Evolutionary conservation across 192 early-diverging fungal species (phyloP).

Genomic region (Coemansia biformis): DNA sequence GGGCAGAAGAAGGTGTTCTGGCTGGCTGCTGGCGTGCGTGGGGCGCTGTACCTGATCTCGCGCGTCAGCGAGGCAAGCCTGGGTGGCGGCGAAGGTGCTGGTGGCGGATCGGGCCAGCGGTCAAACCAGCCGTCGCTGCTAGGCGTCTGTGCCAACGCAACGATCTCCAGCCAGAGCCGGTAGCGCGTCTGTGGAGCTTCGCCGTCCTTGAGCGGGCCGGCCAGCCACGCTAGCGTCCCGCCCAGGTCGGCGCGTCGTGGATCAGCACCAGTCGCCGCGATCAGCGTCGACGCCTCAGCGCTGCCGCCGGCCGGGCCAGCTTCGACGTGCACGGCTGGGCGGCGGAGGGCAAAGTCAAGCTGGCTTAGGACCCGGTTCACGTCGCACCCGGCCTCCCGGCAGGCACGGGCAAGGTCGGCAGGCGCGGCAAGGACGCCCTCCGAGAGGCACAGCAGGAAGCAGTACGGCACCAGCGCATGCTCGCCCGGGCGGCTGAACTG

Average conservation of each 20-base stretch:
- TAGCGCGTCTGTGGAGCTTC: slow-evolving; percentile 36
- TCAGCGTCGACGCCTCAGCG: neutral
- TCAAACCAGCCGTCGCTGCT: slow-evolving; percentile 6
- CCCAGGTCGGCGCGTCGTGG: slow-evolving; percentile 14
- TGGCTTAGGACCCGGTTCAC: slow-evolving; percentile 31
- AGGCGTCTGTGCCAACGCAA: slow-evolving; percentile 17
- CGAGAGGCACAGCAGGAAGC: slow-evolving; percentile 37
- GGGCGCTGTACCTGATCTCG: too few relatives aligned
- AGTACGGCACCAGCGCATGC: slow-evolving; percentile 33
- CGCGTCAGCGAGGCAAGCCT: neutral
- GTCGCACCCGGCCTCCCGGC: slow-evolving; percentile 18
- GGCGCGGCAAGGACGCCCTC: slow-evolving; percentile 29
- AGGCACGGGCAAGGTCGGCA: slow-evolving; percentile 12
- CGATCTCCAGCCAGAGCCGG: slow-evolving; percentile 25
- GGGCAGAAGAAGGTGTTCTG: slow-evolving; percentile 4
- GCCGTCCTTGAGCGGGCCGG: slow-evolving; percentile 6
- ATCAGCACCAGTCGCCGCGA: neutral
- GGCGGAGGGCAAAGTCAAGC: slow-evolving; percentile 22
- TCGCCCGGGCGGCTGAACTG: slow-evolving; percentile 27
- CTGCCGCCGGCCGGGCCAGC: too few relatives aligned
- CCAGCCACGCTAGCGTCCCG: slow-evolving; percentile 33
- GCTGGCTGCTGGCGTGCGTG: neutral
- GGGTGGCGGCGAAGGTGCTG: neutral
- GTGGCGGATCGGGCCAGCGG: slow-evolving; percentile 33
- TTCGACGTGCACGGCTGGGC: neutral